These are phyloP conservation scores for Nakazawaea anatomiae DNA, from an alignment of 805 yeast species.

Conservation along the genomic window DNA sequence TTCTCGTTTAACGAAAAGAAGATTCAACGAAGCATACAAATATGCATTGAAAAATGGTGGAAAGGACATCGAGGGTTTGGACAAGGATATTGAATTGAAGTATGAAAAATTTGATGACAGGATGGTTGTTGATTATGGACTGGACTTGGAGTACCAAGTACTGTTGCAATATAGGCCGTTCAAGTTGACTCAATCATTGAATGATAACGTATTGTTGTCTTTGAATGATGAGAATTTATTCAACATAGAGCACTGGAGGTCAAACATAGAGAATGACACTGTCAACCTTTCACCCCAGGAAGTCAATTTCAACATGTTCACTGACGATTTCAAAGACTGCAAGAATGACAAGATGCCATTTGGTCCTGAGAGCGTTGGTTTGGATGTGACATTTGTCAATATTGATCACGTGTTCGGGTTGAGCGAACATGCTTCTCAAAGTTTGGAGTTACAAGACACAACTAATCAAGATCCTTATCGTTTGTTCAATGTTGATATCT, in stretches of 20 bases:
- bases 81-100: constrained; percentile 16
- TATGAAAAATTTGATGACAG: constrained; percentile 16
- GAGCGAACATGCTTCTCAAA: constrained; percentile 86
- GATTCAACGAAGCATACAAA: constrained; percentile 55
- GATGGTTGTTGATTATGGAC: constrained; percentile 29
- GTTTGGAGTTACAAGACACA: constrained; percentile 70
- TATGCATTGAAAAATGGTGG: constrained; percentile 44
- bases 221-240: constrained; percentile 67
- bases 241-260: constrained; percentile 79
- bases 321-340: constrained; percentile 67
- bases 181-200: constrained; percentile 39
- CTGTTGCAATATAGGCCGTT: constrained; percentile 43
- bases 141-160: constrained; percentile 31
- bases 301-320: constrained; percentile 58
- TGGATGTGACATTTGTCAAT: constrained; percentile 65
- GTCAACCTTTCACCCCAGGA: constrained; percentile 52
- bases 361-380: constrained; percentile 86
- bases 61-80: constrained; percentile 16
- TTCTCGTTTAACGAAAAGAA: constrained; percentile 28
- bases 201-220: constrained; percentile 41
- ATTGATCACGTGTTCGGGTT: constrained; percentile 78
- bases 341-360: constrained; percentile 58
- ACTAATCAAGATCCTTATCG: constrained; percentile 65
- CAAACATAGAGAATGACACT: constrained; percentile 28
- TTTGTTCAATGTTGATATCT: constrained; percentile 87